Evolutionary conservation across 257 asterid genomes (phyloP).

Genomic region (Ajuga chamaepitys): DNA sequence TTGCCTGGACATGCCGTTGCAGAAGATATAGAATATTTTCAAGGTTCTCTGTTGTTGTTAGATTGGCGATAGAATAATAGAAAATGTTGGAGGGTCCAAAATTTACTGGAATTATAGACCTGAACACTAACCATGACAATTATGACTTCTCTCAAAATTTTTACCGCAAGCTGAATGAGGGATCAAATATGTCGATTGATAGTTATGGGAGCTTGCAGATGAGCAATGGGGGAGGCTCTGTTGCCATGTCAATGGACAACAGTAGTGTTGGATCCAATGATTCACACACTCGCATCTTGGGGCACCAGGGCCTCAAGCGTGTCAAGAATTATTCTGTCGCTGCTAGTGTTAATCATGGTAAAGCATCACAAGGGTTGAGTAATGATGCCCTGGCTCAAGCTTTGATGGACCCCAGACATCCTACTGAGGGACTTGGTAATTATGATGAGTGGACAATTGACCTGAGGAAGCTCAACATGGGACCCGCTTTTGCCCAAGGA

Average conservation of each 20-base stretch:
- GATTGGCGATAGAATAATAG: slow-evolving; percentile 12
- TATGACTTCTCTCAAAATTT: slow-evolving; percentile 62
- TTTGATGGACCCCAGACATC: slow-evolving; percentile 73
- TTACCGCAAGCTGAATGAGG: slow-evolving; percentile 86
- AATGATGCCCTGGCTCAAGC: slow-evolving; percentile 92
- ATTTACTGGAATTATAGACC: slow-evolving; percentile 66
- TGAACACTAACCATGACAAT: slow-evolving; percentile 70
- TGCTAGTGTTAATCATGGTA: slow-evolving; percentile 71
- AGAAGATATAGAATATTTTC: slow-evolving; percentile 23
- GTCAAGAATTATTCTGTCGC: slow-evolving; percentile 77
- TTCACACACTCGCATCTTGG: slow-evolving; percentile 77
- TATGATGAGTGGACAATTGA: slow-evolving; percentile 94
- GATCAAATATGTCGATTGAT: slow-evolving; percentile 79
- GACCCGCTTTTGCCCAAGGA: slow-evolving; percentile 96
- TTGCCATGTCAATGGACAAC: slow-evolving; percentile 84
- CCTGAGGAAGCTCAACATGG: slow-evolving; percentile 92
- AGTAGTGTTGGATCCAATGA: slow-evolving; percentile 89
- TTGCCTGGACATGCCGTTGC: slow-evolving; percentile 33
- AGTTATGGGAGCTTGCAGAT: slow-evolving; percentile 82
- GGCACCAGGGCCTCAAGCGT: slow-evolving; percentile 82
- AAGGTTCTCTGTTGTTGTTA: slow-evolving; percentile 16
- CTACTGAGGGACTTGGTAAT: slow-evolving; percentile 83
- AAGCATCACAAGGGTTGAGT: slow-evolving; percentile 60
- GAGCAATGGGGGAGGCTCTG: slow-evolving; percentile 94
- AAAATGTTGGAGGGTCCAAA: slow-evolving; percentile 87